Evolutionary conservation across 768 basidiomycete species (phyloP), one percentile per base, ranked within the genome.

Genomic region (Calocera cornea): DNA sequence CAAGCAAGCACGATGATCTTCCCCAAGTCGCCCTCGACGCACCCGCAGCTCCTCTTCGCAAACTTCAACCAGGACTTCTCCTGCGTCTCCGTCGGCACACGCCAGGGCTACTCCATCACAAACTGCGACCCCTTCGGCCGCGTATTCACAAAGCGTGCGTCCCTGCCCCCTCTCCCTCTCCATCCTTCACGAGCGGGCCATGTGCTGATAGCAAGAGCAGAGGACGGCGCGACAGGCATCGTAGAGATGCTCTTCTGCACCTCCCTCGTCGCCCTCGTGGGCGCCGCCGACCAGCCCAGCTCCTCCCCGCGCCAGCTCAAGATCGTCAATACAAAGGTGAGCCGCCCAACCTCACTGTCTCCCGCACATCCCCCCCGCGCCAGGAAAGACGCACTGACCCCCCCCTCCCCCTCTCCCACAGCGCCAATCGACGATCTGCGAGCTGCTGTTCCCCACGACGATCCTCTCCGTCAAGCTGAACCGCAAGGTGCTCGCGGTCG

Each of bases 231-330:
- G 1, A 84, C 90, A 19, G 93, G 94, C 27, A 97, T 97, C 70
- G 95, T 97, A 17, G 97, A 99, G 78, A 99, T 99, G 97, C 82
- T 99, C 68, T 99, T 99, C 80, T 97, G 95, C 79, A 99, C 97
- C 3, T 97, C 94, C 24, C 84, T 99, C 69, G 92, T 99, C 60
- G 97, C 97, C 0, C 83, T 99, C 34, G 97, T 98, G 24, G 97
- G 97, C 8, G 92, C 93, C 1, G 93, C 93, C 16, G 94, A 97
- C 78, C 89, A 92, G 60, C 90, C 93, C 0, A 83, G 87, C 65
- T 89, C 90, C 38, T 92, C 90, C 77, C 95, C 95, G 10, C 82
- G 97, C 24, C 92, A 95, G 74, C 79, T 99, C 65, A 95, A 97
- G 79, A 99, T 99, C 63, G 93, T 98, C 64, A 99, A 99, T 75